phyloP scores from a whole-genome alignment of 179 eudicot species.

The Beta lomatogona region DNA sequence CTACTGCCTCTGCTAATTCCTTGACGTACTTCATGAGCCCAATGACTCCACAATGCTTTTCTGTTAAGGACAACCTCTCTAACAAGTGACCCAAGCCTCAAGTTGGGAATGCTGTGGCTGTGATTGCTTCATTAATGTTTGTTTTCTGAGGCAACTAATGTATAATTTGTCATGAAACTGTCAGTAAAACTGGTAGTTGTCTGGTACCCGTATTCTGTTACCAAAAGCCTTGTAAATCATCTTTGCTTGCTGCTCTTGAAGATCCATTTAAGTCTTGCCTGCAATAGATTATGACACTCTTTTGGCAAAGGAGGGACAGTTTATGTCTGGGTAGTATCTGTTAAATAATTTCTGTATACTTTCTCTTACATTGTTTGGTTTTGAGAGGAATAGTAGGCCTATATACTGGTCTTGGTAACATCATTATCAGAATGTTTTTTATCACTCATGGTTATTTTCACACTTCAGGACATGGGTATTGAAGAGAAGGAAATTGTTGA shows the following conservation, averaged over 20 bases:
- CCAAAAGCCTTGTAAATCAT: background rate
- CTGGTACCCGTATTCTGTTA: background rate
- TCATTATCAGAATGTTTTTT: background rate
- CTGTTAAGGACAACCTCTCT: background rate
- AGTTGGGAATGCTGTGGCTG: background rate
- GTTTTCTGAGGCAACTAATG: background rate
- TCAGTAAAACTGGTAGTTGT: background rate
- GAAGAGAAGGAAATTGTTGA: conserved; percentile 85
- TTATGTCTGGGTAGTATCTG: background rate
- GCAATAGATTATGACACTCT: background rate
- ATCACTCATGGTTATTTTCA: background rate
- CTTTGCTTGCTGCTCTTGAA: background rate
- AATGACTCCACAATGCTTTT: background rate
- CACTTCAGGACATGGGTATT: conserved; percentile 85
- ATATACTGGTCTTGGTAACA: background rate
- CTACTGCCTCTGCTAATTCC: background rate
- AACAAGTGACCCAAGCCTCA: background rate
- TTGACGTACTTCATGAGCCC: background rate
- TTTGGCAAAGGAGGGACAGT: background rate
- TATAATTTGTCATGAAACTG: background rate
- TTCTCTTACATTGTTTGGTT: background rate
- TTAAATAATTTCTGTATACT: background rate
- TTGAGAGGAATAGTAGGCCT: background rate
- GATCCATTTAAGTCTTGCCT: background rate
- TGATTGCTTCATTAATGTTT: background rate